Evolutionary conservation across 2,329 filamentous ascomycete species (phyloP).

Genomic region (Rhynchosporium agropyri): DNA sequence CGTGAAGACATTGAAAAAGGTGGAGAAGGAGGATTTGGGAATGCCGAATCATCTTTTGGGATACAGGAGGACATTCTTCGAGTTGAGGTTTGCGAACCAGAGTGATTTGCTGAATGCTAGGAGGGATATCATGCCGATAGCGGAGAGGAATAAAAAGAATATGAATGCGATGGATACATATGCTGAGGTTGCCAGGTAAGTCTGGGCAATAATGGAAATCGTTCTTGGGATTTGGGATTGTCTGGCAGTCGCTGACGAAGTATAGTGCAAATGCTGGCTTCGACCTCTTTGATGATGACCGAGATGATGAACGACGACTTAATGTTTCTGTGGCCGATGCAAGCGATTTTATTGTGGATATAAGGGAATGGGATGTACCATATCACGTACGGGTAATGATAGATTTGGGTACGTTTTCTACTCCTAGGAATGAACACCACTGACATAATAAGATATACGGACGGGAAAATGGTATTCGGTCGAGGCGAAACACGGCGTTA

Average conservation of each 20-base stretch:
- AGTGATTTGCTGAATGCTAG: constrained; percentile 82
- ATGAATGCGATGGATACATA: constrained; percentile 98
- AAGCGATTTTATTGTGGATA: constrained; percentile 97
- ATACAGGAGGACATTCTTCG: constrained; percentile 84
- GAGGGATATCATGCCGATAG: constrained; percentile 83
- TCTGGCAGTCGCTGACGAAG: constrained; percentile 26
- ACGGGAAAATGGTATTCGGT: constrained; percentile 98
- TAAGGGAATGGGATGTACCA: constrained; percentile 98
- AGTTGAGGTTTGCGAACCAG: constrained; percentile 86
- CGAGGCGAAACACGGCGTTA: constrained; percentile 87
- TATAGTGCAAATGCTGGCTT: constrained; percentile 75
- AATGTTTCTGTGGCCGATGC: constrained; percentile 80
- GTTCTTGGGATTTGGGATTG: background rate
- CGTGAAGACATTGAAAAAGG: constrained; percentile 73
- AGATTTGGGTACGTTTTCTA: constrained; percentile 67
- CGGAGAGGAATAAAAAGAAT: constrained; percentile 95
- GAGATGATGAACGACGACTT: constrained; percentile 77
- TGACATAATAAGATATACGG: constrained; percentile 70
- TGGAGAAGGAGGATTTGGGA: constrained; percentile 90
- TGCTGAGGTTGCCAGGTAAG: constrained; percentile 88
- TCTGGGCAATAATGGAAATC: constrained; percentile 29
- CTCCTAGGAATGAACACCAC: background rate
- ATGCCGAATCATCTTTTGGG: constrained; percentile 97
- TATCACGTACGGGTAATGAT: constrained; percentile 99
- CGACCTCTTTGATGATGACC: constrained; percentile 90